phyloP scores from a whole-genome alignment of 306 rosid species.

The Ormosia emarginata region DNA sequence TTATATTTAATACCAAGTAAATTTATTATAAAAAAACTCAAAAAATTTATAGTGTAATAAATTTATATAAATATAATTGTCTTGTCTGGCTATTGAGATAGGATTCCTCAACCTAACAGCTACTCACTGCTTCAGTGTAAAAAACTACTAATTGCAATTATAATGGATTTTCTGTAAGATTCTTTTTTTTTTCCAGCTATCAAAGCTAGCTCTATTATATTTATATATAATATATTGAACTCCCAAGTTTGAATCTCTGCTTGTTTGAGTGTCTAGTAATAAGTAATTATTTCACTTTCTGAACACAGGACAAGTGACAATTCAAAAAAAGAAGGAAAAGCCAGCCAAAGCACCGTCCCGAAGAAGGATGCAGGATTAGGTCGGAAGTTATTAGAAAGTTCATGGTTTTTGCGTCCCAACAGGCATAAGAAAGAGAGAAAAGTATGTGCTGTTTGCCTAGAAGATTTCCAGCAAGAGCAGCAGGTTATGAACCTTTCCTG shows the following conservation, averaged over 20 bases:
- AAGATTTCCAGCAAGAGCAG: constrained; percentile 18
- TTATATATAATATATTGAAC: too few species aligned
- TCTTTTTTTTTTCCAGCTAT: too few species aligned
- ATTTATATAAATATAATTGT: too few species aligned
- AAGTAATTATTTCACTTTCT: background rate
- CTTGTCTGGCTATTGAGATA: too few species aligned
- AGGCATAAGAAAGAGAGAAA: constrained; percentile 30
- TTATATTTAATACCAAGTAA: background rate
- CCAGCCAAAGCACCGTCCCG: background rate
- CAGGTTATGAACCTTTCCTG: constrained; percentile 34
- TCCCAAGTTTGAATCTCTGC: background rate
- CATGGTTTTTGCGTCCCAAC: constrained; percentile 23
- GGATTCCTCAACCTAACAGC: too few species aligned
- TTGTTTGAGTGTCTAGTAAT: background rate
- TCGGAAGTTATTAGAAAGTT: background rate
- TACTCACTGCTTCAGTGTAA: too few species aligned
- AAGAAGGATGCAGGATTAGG: constrained; percentile 27
- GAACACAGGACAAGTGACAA: constrained; percentile 19
- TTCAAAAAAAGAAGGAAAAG: constrained; percentile 17
- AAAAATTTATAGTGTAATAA: too few species aligned
- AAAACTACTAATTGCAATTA: too few species aligned
- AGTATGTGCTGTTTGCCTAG: constrained; percentile 36
- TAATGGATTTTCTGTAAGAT: too few species aligned
- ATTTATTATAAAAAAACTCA: background rate
- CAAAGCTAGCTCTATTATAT: too few species aligned